Base-by-base conservation (phyloP, 257 asterid genomes). In the Solanum virginianum region DNA sequence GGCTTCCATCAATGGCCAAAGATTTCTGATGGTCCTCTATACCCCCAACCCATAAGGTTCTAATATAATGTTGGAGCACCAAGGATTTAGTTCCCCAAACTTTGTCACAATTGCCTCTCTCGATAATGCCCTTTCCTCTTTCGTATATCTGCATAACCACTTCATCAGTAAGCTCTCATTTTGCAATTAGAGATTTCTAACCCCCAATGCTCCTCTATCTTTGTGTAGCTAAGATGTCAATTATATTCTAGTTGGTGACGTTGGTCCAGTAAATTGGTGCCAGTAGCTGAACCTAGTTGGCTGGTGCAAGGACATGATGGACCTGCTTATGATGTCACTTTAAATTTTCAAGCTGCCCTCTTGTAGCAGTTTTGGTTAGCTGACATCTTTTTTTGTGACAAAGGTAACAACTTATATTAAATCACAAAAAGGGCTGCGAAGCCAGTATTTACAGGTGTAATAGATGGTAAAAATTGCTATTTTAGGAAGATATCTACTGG, bases 281-380 rank as follows among this genome's bases (percentile, higher is more conserved):
- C 81, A 83, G 68, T 69, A 17, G 95, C 97, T 74, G 98, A 94
- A 84, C 98, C 98, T 10, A 79, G 89, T 66, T 90, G 89, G 87
- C 82, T 90, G 88, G 89, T 91, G 55, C 92, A 90, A 90, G 99
- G 97, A 86, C 98, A 96, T 85, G 93, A 94, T 82, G 99, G 98
- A 26, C 98, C 99, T 60, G 98, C 95, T 89, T 96, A 96, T 91
- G 99, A 95, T 92, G 95, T 43, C 24, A 47, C n/a, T 75, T 49
- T 14, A 2, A 16, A 49, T 75, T 22, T 75, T 49, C 60, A 22
- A 75, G 24, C 22, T 49, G 45, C n/a, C 36, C 57, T 22, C 45
- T 49, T 24, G 41, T 75, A 75, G 81, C 22, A 49, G 81, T 49
- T 75, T 5, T 32, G 36, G 36, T 32, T 32, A 4, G 51, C 26